Percentiles rank a stretch among this genome's conserved stretches.
phyloP scores from a whole-genome alignment of 345 rosid genomes.

The Ricinus communis region DNA sequence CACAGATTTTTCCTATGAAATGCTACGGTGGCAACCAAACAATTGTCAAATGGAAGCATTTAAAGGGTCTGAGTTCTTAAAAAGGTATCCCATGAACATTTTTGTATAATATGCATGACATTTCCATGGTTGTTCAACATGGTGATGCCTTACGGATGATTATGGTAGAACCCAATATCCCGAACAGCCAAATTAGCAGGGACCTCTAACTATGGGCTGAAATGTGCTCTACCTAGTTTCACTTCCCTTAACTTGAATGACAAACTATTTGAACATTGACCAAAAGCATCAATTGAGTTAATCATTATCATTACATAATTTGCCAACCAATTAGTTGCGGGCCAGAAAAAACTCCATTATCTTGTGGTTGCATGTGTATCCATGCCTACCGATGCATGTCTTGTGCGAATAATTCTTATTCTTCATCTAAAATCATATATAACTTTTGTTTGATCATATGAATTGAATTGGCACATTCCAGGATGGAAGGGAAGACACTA shows the following conservation, averaged over 20 bases:
- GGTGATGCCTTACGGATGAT: slow-evolving; percentile 2
- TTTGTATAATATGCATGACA: not conserved
- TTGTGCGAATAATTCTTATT: slow-evolving; percentile 2
- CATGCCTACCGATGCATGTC: not conserved
- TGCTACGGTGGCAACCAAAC: slow-evolving; percentile 79
- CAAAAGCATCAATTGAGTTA: not conserved
- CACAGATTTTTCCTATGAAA: slow-evolving; percentile 76
- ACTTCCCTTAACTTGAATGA: not conserved
- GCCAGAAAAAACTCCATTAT: no score
- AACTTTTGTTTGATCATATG: not conserved
- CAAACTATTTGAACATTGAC: not conserved
- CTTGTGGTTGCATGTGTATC: not conserved
- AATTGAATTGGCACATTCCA: slow-evolving; percentile 29
- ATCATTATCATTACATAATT: not conserved
- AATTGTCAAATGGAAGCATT: slow-evolving; percentile 79
- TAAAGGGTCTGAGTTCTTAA: slow-evolving; percentile 66
- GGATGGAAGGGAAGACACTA: slow-evolving; percentile 70
- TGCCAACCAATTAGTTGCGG: no score
- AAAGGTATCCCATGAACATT: slow-evolving; percentile 44
- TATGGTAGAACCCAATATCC: not conserved
- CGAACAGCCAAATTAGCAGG: not conserved
- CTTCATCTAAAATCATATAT: not conserved
- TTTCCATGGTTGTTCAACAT: slow-evolving; percentile 7
- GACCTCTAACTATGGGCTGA: not conserved
- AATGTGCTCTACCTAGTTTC: no score